These are phyloP conservation scores for Mortierella sp. DNA, from an alignment of 371 early-diverging fungal genomes.

Conservation along the genomic window DNA sequence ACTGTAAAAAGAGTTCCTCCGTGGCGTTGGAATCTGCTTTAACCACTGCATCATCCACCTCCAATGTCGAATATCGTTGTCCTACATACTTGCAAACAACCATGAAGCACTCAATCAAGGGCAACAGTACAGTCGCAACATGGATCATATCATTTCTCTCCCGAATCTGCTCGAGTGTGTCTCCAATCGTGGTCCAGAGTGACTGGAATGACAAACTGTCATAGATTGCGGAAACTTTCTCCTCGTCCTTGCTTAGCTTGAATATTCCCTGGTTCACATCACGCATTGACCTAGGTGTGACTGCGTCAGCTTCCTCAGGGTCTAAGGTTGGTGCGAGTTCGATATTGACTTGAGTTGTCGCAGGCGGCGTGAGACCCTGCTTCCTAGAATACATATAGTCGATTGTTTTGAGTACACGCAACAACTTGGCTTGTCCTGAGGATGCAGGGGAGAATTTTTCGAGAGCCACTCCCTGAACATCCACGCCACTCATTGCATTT, in stretches of 20 bases:
- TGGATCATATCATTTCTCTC: slow-evolving; percentile 86
- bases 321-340: slow-evolving; percentile 58
- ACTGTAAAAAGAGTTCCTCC: slow-evolving; percentile 85
- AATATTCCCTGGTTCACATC: slow-evolving; percentile 25
- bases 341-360: slow-evolving; percentile 47
- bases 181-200: slow-evolving; percentile 88
- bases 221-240: slow-evolving; percentile 74
- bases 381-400: slow-evolving; percentile 83
- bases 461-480: slow-evolving; percentile 72
- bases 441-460: slow-evolving; percentile 86
- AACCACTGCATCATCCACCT: slow-evolving; percentile 43
- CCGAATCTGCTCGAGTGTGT: slow-evolving; percentile 78
- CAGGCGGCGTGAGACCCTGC: slow-evolving; percentile 36
- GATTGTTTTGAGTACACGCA: slow-evolving; percentile 94
- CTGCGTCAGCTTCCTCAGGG: slow-evolving; percentile 58
- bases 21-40: slow-evolving; percentile 52
- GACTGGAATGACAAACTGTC: slow-evolving; percentile 77
- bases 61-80: slow-evolving; percentile 50
- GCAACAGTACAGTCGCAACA: slow-evolving; percentile 93
- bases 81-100: slow-evolving; percentile 88
- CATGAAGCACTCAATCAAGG: slow-evolving; percentile 97
- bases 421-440: slow-evolving; percentile 90
- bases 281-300: slow-evolving; percentile 45
- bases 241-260: slow-evolving; percentile 62
- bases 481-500: slow-evolving; percentile 68